Percentiles rank a stretch among this genome's conserved stretches.
Evolutionary conservation across 2,329 filamentous ascomycete genomes (phyloP).

Genomic region (Teratosphaeria destructans): DNA sequence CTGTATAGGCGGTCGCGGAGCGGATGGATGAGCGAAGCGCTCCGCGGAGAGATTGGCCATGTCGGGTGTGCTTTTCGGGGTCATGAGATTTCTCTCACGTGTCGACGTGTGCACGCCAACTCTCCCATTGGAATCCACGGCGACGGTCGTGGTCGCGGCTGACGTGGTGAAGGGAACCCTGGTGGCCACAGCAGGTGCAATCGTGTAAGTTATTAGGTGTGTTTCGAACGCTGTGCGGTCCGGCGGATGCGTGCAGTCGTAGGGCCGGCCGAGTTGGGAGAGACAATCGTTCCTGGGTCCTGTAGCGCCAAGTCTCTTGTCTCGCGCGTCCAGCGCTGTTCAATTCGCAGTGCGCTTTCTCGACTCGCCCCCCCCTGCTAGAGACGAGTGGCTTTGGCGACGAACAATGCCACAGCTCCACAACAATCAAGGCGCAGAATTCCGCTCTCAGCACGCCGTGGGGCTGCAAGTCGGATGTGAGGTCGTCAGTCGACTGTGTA

Average conservation of each 20-base stretch:
- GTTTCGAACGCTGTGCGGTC: not conserved
- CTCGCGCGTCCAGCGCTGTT: not conserved
- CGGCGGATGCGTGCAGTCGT: not conserved
- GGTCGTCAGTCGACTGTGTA: not conserved
- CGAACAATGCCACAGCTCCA: constrained; percentile 1
- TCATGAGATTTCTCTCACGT: constrained; percentile 22
- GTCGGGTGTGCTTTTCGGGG: constrained; percentile 5
- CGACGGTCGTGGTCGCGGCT: constrained; percentile 3
- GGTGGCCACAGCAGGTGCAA: not conserved
- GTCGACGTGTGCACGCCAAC: constrained; percentile 1
- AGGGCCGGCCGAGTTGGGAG: not conserved
- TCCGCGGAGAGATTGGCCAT: constrained; percentile 7
- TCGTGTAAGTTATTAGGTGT: not conserved
- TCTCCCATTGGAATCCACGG: constrained; percentile 10
- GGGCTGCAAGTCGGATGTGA: not conserved
- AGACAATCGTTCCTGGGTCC: not conserved
- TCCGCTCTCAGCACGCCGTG: not conserved
- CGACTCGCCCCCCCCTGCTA: not conserved
- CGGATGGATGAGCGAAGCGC: constrained; percentile 11
- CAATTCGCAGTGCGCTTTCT: not conserved
- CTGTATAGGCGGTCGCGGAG: constrained; percentile 17
- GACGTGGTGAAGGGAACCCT: not conserved
- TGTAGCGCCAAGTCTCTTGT: not conserved
- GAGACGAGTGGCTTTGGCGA: not conserved
- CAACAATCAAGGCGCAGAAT: not conserved